Evolutionary conservation across 192 early-diverging fungal species (phyloP), one percentile per base, ranked within the genome.

Genomic region (Backusella macrospora): DNA sequence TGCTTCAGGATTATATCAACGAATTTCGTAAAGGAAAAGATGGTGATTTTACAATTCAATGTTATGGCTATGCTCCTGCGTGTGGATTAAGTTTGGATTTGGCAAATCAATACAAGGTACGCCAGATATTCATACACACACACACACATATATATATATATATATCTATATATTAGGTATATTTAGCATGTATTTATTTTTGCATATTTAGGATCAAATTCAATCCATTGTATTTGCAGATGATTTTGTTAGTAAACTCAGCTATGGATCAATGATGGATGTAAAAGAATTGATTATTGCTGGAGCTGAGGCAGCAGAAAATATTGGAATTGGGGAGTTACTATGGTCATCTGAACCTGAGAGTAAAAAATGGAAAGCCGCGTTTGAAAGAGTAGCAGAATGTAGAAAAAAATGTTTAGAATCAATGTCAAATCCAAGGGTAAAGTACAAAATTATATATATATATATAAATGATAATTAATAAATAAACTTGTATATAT

Each of bases 211-310:
- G 70, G 83, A 89, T 62, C 40, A 81, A 70, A 89, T 89, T 29
- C 81, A 83, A n/a, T 82, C 81, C 29, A 81, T 83, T 75, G 86
- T 89, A 10, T 84, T 84, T 76, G 86, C 80, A 37, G 83, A 87
- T 69, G 88, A 89, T 71, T 79, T 87, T 65, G 86, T 87, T 3
- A 84, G 83, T 78, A 84, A 86, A 55, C 46, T 87, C 43, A 84
- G 85, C 47, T 89, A 89, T 73, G 88, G 88, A 34, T 81, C 74
- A 15, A 84, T 89, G 82, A 86, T 86, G 83, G 88, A 89, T 80
- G 80, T 88, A 46, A 87, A 86, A 69, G 80, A 83, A n/a, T 72
- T 87, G 67, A 79, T 87, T 43, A 74, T 87, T 39, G 86, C 84
- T 0, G 77, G 84, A 10, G 76, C 84, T 5, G 86, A 87, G 55